phyloP scores from a whole-genome alignment of 148 eudicot genomes.

The Vaccinium myrtillus region DNA sequence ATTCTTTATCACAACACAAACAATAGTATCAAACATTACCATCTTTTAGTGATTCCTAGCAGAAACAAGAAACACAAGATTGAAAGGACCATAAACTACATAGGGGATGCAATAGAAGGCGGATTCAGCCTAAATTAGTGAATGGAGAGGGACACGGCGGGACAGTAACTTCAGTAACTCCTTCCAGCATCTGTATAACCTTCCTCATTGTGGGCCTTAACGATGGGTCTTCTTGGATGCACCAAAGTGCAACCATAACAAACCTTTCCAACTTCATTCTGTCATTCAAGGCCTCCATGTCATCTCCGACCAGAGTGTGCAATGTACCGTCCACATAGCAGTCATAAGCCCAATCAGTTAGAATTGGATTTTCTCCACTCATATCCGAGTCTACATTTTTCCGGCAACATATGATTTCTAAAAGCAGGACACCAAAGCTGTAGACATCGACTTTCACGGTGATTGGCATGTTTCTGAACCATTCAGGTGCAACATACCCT shows the following conservation, averaged over 20 bases:
- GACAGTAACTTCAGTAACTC: slow-evolving; percentile 12
- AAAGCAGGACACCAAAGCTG: not conserved
- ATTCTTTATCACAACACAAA: not conserved
- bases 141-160: slow-evolving; percentile 14
- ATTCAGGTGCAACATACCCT: slow-evolving; percentile 82
- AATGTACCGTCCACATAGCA: not conserved
- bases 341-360: not conserved
- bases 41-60: not conserved
- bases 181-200: slow-evolving; percentile 29
- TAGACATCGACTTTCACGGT: slow-evolving; percentile 18
- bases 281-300: not conserved
- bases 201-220: slow-evolving; percentile 23
- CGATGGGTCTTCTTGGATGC: slow-evolving; percentile 21
- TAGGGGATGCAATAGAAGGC: not conserved
- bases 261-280: not conserved
- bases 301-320: not conserved
- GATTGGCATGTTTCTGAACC: slow-evolving; percentile 58
- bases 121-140: not conserved
- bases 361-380: not conserved
- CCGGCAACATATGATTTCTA: slow-evolving; percentile 1
- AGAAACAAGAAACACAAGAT: not conserved
- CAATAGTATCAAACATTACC: not conserved
- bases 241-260: not conserved
- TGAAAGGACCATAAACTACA: not conserved
- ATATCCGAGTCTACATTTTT: not conserved